phyloP scores from a whole-genome alignment of 2,329 filamentous ascomycete genomes.

The Metarhizium guizhouense region DNA sequence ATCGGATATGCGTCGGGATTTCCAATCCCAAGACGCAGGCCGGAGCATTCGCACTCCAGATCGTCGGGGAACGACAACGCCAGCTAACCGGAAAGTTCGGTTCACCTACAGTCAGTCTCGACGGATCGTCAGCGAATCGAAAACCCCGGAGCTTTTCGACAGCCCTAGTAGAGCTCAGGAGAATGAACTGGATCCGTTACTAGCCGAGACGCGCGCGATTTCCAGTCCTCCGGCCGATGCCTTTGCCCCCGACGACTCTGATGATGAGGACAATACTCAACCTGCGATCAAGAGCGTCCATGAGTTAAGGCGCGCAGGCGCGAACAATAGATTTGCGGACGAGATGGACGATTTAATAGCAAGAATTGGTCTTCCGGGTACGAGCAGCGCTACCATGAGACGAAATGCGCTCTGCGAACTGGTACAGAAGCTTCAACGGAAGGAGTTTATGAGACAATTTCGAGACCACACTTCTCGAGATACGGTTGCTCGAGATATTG shows the following conservation, averaged over 20 bases:
- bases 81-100: slow-evolving; percentile 23
- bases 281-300: slow-evolving; percentile 54
- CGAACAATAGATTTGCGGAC: slow-evolving; percentile 56
- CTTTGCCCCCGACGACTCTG: slow-evolving; percentile 20
- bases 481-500: slow-evolving; percentile 54
- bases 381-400: slow-evolving; percentile 40
- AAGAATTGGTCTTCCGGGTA: slow-evolving; percentile 44
- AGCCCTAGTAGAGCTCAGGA: slow-evolving; percentile 4
- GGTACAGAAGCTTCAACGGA: slow-evolving; percentile 49
- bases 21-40: neutral
- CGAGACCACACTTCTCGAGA: slow-evolving; percentile 65
- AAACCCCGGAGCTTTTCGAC: slow-evolving; percentile 15
- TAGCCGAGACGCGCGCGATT: slow-evolving; percentile 13
- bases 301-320: slow-evolving; percentile 56
- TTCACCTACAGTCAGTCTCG: slow-evolving; percentile 26
- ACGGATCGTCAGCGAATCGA: slow-evolving; percentile 18
- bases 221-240: slow-evolving; percentile 15
- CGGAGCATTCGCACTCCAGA: slow-evolving; percentile 8
- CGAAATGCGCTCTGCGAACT: slow-evolving; percentile 52
- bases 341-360: slow-evolving; percentile 57
- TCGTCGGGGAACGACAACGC: slow-evolving; percentile 13
- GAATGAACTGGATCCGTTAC: slow-evolving; percentile 11
- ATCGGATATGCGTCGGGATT: slow-evolving; percentile 3
- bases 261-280: slow-evolving; percentile 32
- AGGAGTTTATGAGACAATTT: slow-evolving; percentile 60